phyloP scores from a whole-genome alignment of 208 protist species.

The Naegleria gruberi region DNA sequence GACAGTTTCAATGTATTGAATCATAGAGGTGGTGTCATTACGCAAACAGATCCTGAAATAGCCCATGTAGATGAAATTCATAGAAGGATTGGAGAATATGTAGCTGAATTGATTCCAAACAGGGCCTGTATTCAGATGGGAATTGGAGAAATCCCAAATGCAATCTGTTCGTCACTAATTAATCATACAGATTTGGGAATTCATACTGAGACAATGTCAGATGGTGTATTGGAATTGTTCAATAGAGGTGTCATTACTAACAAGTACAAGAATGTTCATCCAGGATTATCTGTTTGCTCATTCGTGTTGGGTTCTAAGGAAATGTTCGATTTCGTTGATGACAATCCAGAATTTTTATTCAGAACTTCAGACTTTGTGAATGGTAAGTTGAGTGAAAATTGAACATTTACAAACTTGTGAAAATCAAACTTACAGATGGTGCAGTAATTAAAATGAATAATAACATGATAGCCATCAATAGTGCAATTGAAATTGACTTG shows the following conservation, averaged over 20 bases:
- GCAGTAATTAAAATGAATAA: conserved; percentile 28
- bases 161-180: conserved; percentile 31
- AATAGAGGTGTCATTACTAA: conserved; percentile 37
- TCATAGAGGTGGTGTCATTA: too few species aligned
- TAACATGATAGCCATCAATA: conserved; percentile 45
- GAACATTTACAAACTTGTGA: too few species aligned
- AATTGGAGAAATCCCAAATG: conserved; percentile 50
- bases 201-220: conserved; percentile 54
- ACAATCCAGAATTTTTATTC: conserved; percentile 43
- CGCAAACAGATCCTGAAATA: neutral
- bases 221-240: conserved; percentile 33
- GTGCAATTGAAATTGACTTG: conserved; percentile 44
- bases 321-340: conserved; percentile 50
- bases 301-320: conserved; percentile 38
- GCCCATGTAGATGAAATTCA: neutral
- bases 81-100: conserved; percentile 35
- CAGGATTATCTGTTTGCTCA: conserved; percentile 28
- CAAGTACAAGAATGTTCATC: conserved; percentile 34
- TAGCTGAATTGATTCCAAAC: conserved; percentile 44
- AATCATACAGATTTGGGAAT: conserved; percentile 45
- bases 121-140: conserved; percentile 47
- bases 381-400: neutral
- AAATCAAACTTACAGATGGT: neutral
- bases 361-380: neutral
- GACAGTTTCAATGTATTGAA: too few species aligned